A percentile compares a stretch with the other conserved stretches of the same genome.
These are phyloP conservation scores for Boletus sensibilis DNA, from an alignment of 768 basidiomycete species.

Conservation along the genomic window DNA sequence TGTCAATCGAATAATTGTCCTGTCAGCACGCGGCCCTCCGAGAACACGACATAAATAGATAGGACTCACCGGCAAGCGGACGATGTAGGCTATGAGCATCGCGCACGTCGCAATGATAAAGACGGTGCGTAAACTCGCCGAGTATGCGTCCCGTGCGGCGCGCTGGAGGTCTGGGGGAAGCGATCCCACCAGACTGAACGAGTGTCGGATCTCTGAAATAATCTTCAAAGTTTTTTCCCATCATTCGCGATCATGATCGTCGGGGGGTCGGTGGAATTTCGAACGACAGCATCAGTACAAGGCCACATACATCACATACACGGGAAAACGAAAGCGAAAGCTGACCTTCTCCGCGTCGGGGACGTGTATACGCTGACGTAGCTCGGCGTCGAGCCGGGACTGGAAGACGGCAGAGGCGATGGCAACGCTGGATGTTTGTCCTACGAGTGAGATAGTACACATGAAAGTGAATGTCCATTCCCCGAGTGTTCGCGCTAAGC, in stretches of 20 bases:
- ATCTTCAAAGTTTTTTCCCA: neutral
- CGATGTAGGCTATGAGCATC: conserved; percentile 1
- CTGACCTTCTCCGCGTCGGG: conserved; percentile 13
- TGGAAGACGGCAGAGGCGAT: conserved; percentile 18
- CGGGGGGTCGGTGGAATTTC: neutral
- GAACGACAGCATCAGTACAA: neutral
- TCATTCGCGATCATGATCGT: no score
- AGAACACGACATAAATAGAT: neutral
- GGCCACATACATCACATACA: neutral
- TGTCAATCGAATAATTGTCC: neutral
- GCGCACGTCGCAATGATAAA: conserved; percentile 8
- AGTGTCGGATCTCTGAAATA: conserved; percentile 12
- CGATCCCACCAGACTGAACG: conserved; percentile 6
- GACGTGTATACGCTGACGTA: conserved; percentile 6
- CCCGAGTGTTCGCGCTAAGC: neutral
- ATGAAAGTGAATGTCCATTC: neutral
- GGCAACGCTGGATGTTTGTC: conserved; percentile 14
- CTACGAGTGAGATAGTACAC: neutral
- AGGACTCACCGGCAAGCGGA: conserved; percentile 8
- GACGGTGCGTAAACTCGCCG: conserved; percentile 7
- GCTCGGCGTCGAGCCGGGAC: conserved; percentile 12
- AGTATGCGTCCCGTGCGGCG: conserved; percentile 8
- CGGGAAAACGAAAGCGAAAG: neutral
- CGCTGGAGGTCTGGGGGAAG: conserved; percentile 15
- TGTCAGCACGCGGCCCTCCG: neutral